Evolutionary conservation across 345 rosid genomes (phyloP), one percentile per base, ranked within the genome.

Genomic region (Citrus australasica): DNA sequence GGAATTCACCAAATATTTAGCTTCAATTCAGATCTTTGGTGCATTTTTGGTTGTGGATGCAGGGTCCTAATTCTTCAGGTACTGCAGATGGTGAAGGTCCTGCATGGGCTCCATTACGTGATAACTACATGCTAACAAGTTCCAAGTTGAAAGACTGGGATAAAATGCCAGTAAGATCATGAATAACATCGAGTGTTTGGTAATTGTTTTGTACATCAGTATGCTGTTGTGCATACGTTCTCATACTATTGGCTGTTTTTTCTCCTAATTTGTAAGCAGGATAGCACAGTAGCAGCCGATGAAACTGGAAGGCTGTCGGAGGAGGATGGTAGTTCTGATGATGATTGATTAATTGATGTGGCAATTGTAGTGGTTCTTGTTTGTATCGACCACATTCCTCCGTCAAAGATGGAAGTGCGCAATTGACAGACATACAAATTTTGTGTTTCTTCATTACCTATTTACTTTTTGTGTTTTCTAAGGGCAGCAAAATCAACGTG

Each of bases 41-140:
- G 32, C 63, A 42, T 51, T 64, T 63, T 65, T 62, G 30, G 46
- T 64, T 21, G 58, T n/a, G 30, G 22, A 6, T 79, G 86, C 87
- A 90, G 95, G 88, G 78, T 32, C 56, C 63, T 60, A 55, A 75
- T 53, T 72, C 85, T 27, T 79, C 89, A 8, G 85, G 74, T 40
- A 21, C 72, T 7, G 67, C 24, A 7, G 87, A 78, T n/a, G 86
- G 76, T 7, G 94, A 88, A 80, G 91, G 86, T 38, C 99, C 98
- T 28, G 91, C 89, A 14, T 96, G 99, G 99, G 98, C 99, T 80
- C 98, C 99, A 63, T 79, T 96, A 56, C 90, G 93, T 10, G 98
- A 96, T 73, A 96, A 90, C 80, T 96, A 86, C 87, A 94, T 96
- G 98, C 81, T 96, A 69, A 91, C 97, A 40, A 96, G 81, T 83